Base-by-base conservation (phyloP, 352 stramenopile species). In the Globisporangium paddicum region DNA sequence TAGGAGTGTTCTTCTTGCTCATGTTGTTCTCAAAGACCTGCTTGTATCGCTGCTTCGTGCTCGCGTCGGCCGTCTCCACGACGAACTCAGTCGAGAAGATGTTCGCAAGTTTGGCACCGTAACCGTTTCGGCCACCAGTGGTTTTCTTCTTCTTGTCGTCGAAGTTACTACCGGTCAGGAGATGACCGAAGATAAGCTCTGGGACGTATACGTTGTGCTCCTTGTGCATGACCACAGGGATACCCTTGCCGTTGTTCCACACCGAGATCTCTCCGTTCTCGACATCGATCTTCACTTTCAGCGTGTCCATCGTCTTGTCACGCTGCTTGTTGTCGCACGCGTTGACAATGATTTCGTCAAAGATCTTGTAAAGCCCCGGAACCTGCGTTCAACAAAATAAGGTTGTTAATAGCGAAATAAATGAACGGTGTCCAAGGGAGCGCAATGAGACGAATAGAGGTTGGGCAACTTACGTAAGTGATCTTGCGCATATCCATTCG, bases 281-380 rank as follows among this genome's bases (percentile, higher is more conserved):
- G 0, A 80, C 78, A 61, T 98, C 79, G 42, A 99, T 98, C 4
- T 74, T 90, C 8, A 99, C 96, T 40, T 99, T 97, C 5, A 98
- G 67, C 21, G 80, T 93, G 68, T 96, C 83, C 92, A 98, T 98
- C 26, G 82, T 80, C 49, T 93, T 86, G 86, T 99, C 98, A 28
- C 98, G 90, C 75, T 99, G 98, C 77, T 99, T 99, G 86, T 99
- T 99, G 68, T 99, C 98, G 21, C 96, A 98, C 0, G 98, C 98
- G 76, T 99, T 99, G 46, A 99, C 97, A 16, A 99, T 96, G 55
- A 99, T 99, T 68, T 99, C 97, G 70, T 99, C 97, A 69, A 99
- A 99, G 63, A 99, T 98, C 82, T 99, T 99, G 69, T 98, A 96
- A 26, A 99, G 70, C 35, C 95, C 97, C 25, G 97, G 96, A 18